Evolutionary conservation across 768 basidiomycete genomes (phyloP).

Genomic region (Pisolithus albus): DNA sequence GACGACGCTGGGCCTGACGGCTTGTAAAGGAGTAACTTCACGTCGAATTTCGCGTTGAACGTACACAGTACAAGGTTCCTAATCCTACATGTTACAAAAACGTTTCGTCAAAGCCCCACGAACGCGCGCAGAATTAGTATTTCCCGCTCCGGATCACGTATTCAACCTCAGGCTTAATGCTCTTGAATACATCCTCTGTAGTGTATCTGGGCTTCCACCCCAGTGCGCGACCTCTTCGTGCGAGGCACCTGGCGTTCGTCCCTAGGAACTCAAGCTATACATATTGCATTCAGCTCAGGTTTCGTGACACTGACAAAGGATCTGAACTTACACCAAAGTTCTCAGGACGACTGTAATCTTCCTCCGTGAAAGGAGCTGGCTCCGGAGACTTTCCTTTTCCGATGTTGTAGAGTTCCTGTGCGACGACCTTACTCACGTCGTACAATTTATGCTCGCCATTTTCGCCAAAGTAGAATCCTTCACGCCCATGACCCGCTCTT

Average conservation of each 20-base stretch:
- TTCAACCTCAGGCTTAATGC: slow-evolving; percentile 18
- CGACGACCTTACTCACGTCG: slow-evolving; percentile 10
- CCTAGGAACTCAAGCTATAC: slow-evolving; percentile 14
- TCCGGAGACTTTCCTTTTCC: slow-evolving; percentile 8
- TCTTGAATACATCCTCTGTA: slow-evolving; percentile 15
- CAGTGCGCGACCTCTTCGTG: slow-evolving; percentile 14
- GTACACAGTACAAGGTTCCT: no score
- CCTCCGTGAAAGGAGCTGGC: slow-evolving; percentile 12
- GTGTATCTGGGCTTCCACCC: slow-evolving; percentile 30
- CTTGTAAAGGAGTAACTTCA: no score
- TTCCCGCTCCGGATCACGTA: slow-evolving; percentile 8
- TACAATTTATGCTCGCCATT: slow-evolving; percentile 14
- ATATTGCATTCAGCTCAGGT: slow-evolving; percentile 7
- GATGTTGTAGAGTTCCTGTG: slow-evolving; percentile 8
- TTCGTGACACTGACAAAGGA: background rate
- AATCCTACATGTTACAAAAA: no score
- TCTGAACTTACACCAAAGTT: background rate
- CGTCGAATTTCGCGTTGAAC: no score
- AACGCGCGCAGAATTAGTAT: background rate
- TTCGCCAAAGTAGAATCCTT: slow-evolving; percentile 22
- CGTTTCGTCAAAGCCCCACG: no score
- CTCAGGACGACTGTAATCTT: slow-evolving; percentile 11
- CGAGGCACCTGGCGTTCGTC: slow-evolving; percentile 15
- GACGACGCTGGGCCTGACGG: no score
- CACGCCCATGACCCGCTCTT: slow-evolving; percentile 14